phyloP scores from a whole-genome alignment of 2,329 filamentous ascomycete genomes.

The Dactylellina cionopaga region DNA sequence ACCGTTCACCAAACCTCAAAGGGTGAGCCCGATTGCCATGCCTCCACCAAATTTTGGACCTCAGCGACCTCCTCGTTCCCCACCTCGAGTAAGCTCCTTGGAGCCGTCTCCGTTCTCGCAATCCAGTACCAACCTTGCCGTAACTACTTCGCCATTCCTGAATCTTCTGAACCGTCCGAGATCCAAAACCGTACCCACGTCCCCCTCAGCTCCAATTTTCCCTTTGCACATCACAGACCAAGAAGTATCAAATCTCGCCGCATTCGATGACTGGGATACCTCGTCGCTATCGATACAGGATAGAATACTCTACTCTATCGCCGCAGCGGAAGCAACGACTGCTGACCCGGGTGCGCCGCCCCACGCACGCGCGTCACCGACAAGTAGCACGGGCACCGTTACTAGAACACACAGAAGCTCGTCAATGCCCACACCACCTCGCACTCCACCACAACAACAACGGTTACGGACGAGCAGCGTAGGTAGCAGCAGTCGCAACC shows the following conservation, averaged over 20 bases:
- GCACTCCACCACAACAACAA: conserved; percentile 28
- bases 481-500: conserved; percentile 21
- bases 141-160: conserved; percentile 31
- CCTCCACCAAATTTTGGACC: conserved; percentile 17
- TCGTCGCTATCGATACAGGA: conserved; percentile 39
- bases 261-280: conserved; percentile 50
- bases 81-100: conserved; percentile 15
- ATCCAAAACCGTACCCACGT: conserved; percentile 2
- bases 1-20: conserved; percentile 24
- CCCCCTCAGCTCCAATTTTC: conserved; percentile 14
- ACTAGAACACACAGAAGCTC: conserved; percentile 37
- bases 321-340: conserved; percentile 33
- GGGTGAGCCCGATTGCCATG: background rate
- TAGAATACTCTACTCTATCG: conserved; percentile 42
- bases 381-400: background rate
- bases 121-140: conserved; percentile 11
- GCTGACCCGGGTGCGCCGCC: conserved; percentile 40
- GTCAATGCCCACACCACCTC: conserved; percentile 47
- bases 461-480: conserved; percentile 29
- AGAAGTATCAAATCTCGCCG: conserved; percentile 41
- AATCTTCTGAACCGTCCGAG: conserved; percentile 46
- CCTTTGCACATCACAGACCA: conserved; percentile 33
- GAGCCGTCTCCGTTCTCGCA: conserved; percentile 46
- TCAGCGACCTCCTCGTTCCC: conserved; percentile 22
- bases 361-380: conserved; percentile 22